Base-by-base conservation (phyloP, 805 yeast genomes). In the Candida easanensis region DNA sequence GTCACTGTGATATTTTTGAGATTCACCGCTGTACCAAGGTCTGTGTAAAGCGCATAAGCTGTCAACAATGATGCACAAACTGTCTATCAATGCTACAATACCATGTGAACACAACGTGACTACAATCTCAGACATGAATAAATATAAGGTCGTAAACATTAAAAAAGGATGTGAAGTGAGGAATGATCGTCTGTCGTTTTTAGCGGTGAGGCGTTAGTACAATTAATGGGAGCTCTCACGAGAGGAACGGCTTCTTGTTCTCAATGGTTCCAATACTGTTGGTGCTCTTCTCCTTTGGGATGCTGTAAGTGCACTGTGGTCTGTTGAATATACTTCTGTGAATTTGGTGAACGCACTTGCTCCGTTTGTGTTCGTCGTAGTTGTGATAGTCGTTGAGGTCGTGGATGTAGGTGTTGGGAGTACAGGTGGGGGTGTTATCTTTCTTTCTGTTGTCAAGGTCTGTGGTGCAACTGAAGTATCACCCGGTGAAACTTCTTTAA, bases 281-380 rank as follows among this genome's bases (percentile, higher is more conserved):
- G 63, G 63, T 0, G 49, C 46, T 30, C 63, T 41, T 46, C 62
- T 51, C 41, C 57, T 49, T 27, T 58, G 61, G 10, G 62, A 45
- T 2, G 61, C 46, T 2, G 57, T 51, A 21, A 58, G n/a, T 5
- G 28, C 25, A 8, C 21, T 19, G 35, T 9, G n/a, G 27, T 34
- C 37, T 5, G 27, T 22, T 17, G 14, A 4, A 13, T n/a, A 21
- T 3, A 22, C 28, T 4, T 34, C 30, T 10, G 28, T 7, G 20
- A 23, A 22, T n/a, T 11, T 22, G n/a, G 20, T 5, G 20, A 18
- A 20, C 18, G 14, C 26, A 4, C 26, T n/a, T 9, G 16, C 5
- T 33, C 26, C 30, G n/a, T 8, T 8, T 10, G 10, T 5, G 15
- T 6, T 5, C 30, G 14, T n/a, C 14, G 10, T 5, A 26, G 30